Evolutionary conservation across 768 basidiomycete species (phyloP).

Genomic region (Mycena pura): DNA sequence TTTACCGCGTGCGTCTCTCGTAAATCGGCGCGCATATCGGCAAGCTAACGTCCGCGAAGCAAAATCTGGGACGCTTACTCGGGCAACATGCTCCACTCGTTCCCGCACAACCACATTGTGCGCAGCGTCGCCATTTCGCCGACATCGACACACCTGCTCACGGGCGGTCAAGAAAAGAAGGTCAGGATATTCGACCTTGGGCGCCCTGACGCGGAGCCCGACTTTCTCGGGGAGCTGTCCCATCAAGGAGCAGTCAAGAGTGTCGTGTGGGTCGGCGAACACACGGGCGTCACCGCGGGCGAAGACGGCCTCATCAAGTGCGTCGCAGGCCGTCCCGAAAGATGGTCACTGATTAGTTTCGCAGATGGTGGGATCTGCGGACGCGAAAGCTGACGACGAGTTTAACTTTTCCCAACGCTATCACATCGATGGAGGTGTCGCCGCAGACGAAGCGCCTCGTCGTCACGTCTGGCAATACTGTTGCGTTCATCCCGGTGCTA

Average conservation of each 20-base stretch:
- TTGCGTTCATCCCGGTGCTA: conserved; percentile 86
- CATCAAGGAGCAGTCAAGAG: conserved; percentile 93
- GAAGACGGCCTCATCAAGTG: conserved; percentile 94
- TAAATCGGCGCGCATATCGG: conserved; percentile 16
- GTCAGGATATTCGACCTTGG: conserved; percentile 92
- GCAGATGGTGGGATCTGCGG: conserved; percentile 96
- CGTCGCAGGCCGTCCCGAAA: conserved; percentile 25
- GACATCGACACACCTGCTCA: conserved; percentile 70
- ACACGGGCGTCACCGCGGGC: conserved; percentile 86
- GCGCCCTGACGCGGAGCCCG: conserved; percentile 86
- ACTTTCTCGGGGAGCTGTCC: conserved; percentile 75
- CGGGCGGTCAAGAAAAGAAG: conserved; percentile 97
- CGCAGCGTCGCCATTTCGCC: conserved; percentile 91
- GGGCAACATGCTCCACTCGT: conserved; percentile 90
- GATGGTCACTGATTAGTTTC: conserved; percentile 21
- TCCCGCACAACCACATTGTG: conserved; percentile 98
- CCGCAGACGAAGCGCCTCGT: conserved; percentile 81
- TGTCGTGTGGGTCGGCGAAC: conserved; percentile 91
- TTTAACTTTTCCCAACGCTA: conserved; percentile 75
- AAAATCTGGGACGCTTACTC: conserved; percentile 97
- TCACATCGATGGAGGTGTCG: conserved; percentile 95
- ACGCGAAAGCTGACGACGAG: conserved; percentile 74
- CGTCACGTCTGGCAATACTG: conserved; percentile 90
- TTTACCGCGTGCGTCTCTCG: conserved; percentile 84
- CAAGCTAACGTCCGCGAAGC: conserved; percentile 47